These are phyloP conservation scores for Eutrema salsugineum DNA, from an alignment of 441 rosid species.

Conservation along the genomic window DNA sequence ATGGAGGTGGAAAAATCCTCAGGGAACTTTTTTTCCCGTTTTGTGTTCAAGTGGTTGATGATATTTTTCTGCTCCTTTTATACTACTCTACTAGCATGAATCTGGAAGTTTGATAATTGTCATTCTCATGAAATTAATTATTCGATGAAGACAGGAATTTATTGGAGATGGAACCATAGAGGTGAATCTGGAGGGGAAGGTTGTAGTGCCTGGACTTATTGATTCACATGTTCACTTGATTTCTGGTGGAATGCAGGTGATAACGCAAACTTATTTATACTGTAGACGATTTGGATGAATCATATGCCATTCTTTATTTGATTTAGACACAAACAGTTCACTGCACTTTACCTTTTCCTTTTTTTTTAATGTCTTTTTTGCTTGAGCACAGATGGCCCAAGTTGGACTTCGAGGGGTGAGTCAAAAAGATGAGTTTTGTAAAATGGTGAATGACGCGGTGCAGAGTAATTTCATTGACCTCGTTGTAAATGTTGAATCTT, in stretches of 20 bases:
- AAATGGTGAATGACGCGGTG: slow-evolving; percentile 68
- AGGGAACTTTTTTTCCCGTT: too few relatives aligned
- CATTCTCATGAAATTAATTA: neutral
- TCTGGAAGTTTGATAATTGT: slow-evolving; percentile 1
- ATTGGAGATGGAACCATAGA: slow-evolving; percentile 49
- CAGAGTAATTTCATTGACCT: slow-evolving; percentile 47
- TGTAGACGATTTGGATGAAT: neutral
- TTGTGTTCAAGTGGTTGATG: neutral
- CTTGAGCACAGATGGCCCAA: slow-evolving; percentile 49
- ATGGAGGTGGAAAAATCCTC: too few relatives aligned
- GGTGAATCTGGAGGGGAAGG: slow-evolving; percentile 70
- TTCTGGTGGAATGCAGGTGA: slow-evolving; percentile 76
- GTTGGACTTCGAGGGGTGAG: slow-evolving; percentile 60
- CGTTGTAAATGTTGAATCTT: neutral
- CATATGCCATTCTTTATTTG: neutral
- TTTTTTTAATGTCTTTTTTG: too few relatives aligned
- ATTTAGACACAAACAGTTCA: neutral
- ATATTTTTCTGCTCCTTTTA: too few relatives aligned
- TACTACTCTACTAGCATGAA: neutral
- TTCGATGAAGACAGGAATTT: slow-evolving; percentile 43
- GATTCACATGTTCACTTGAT: slow-evolving; percentile 90
- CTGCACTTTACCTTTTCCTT: neutral
- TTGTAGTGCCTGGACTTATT: slow-evolving; percentile 86
- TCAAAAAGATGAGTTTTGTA: slow-evolving; percentile 65
- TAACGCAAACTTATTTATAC: neutral